A percentile compares a stretch with the other conserved stretches of the same genome.
Conservation (phyloP, 345 rosid genomes). For the Ceriops zippeliana region DNA sequence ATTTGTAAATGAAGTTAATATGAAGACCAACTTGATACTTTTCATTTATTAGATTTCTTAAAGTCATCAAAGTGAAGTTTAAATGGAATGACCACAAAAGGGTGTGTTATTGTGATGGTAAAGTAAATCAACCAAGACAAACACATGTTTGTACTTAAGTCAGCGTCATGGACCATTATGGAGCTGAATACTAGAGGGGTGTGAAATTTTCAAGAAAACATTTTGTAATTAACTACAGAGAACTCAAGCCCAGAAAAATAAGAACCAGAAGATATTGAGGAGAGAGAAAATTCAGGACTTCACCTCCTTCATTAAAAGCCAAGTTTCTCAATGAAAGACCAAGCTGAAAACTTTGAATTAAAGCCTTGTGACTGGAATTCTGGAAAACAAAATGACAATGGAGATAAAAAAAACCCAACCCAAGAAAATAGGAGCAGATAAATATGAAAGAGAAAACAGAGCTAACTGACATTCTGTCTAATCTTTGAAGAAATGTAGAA, state of each 20-base stretch:
- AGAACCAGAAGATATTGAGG: background rate
- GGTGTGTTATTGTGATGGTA: no score
- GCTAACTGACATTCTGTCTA: constrained; percentile 4
- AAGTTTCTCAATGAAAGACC: constrained; percentile 81
- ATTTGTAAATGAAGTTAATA: no score
- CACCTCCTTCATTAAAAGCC: constrained; percentile 85
- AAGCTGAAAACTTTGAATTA: constrained; percentile 82
- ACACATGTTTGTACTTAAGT: no score
- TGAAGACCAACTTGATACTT: no score
- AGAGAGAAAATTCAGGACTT: constrained; percentile 18
- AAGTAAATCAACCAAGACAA: no score
- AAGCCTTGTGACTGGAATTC: constrained; percentile 75
- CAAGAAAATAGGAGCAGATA: background rate
- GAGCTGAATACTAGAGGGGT: no score
- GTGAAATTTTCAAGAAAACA: no score
- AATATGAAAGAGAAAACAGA: background rate
- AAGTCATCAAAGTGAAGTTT: background rate
- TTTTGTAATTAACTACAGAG: background rate
- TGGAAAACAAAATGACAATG: constrained; percentile 30
- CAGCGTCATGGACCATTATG: background rate
- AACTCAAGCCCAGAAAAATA: background rate
- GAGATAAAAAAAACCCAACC: constrained; percentile 10
- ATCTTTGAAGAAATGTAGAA: background rate
- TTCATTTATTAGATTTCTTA: no score
- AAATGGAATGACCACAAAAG: no score